Conservation (phyloP, 768 basidiomycete genomes). For the Serendipita sp. region DNA sequence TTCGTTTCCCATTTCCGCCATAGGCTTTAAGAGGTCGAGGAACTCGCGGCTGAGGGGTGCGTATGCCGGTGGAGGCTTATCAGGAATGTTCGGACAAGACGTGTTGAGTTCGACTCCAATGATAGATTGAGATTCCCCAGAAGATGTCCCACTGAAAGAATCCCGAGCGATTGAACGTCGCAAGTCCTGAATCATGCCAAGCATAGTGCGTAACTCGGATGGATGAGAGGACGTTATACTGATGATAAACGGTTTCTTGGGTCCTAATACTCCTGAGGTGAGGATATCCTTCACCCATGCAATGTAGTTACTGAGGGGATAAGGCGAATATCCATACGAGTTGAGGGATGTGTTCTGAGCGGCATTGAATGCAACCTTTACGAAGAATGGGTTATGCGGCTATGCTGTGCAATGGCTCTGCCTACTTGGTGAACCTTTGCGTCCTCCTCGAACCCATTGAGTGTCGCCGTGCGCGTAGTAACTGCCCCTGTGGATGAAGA, state of each 20-base stretch:
- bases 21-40: constrained; percentile 28
- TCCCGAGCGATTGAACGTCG: constrained; percentile 20
- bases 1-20: constrained; percentile 30
- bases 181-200: constrained; percentile 42
- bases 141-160: background rate
- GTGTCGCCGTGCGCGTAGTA: constrained; percentile 61
- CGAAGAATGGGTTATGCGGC: background rate
- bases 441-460: constrained; percentile 54
- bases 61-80: constrained; percentile 44
- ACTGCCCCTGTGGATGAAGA: constrained; percentile 60
- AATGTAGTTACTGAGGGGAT: constrained; percentile 28
- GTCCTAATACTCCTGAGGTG: constrained; percentile 15
- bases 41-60: constrained; percentile 15
- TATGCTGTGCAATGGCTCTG: constrained; percentile 11
- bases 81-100: constrained; percentile 64
- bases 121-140: background rate
- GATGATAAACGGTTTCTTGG: constrained; percentile 51
- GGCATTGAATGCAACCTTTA: constrained; percentile 14
- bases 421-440: constrained; percentile 38
- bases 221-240: constrained; percentile 54
- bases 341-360: constrained; percentile 42
- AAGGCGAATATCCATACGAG: constrained; percentile 76
- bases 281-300: constrained; percentile 19
- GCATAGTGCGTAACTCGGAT: constrained; percentile 34
- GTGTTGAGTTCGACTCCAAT: constrained; percentile 72